Percentiles rank a stretch among this genome's conserved stretches.
These are phyloP conservation scores for Prasinococcaceae sp. DNA, from an alignment of 139 green algal species.

Conservation along the genomic window DNA sequence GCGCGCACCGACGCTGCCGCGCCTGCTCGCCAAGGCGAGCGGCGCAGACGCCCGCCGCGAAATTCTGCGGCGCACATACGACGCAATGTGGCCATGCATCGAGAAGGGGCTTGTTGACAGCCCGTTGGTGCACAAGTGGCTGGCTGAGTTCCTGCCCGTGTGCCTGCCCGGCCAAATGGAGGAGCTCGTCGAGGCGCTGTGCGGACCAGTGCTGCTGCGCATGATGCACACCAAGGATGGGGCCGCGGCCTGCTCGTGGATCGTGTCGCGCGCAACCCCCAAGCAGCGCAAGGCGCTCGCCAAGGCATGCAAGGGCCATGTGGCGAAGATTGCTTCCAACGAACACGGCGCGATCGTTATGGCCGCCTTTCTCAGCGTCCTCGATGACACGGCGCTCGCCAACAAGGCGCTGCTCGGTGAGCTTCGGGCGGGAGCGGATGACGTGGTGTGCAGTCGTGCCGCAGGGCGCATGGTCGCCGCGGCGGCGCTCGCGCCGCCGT, in stretches of 20 bases:
- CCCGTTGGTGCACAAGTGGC: conserved; percentile 22
- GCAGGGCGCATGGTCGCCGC: background rate
- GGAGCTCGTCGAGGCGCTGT: conserved; percentile 21
- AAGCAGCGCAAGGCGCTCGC: conserved; percentile 29
- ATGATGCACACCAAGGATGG: conserved; percentile 36
- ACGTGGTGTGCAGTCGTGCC: background rate
- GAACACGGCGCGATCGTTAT: conserved; percentile 23
- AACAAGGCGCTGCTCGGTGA: conserved; percentile 16
- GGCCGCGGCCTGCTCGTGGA: background rate
- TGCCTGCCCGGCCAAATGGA: conserved; percentile 12
- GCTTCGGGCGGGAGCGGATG: conserved; percentile 1
- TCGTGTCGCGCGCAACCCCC: background rate
- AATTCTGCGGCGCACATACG: no score
- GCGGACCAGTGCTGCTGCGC: conserved; percentile 24
- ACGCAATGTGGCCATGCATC: no score
- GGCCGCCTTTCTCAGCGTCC: conserved; percentile 15
- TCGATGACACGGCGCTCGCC: conserved; percentile 29
- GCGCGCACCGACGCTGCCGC: background rate
- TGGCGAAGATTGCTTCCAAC: conserved; percentile 16
- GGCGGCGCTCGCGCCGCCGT: background rate
- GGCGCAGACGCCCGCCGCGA: no score
- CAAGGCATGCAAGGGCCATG: conserved; percentile 30
- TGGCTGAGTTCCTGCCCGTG: conserved; percentile 22
- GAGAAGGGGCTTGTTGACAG: conserved; percentile 36
- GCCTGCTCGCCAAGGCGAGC: background rate